Conservation (phyloP, 441 rosid species). For the Eutrema salsugineum region DNA sequence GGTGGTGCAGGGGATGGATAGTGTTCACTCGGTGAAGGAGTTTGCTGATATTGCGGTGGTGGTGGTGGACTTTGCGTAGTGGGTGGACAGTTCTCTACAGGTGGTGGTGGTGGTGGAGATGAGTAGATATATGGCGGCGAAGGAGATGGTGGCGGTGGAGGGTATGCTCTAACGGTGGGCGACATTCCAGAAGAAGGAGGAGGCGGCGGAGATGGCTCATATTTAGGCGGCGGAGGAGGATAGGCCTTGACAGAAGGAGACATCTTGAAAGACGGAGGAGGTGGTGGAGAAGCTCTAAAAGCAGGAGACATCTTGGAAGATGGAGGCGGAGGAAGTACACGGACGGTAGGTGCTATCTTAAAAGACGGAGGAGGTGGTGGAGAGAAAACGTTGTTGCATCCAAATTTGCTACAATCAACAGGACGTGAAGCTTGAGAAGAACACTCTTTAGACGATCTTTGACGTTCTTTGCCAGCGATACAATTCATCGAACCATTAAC, state of each 20-base stretch:
- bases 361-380: slow-evolving; percentile 33
- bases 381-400: slow-evolving; percentile 19
- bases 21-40: slow-evolving; percentile 31
- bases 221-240: slow-evolving; percentile 38
- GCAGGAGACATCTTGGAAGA: slow-evolving; percentile 46
- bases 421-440: slow-evolving; percentile 49
- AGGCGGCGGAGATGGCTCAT: slow-evolving; percentile 30
- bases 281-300: slow-evolving; percentile 49
- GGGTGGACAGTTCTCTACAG: slow-evolving; percentile 10
- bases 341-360: slow-evolving; percentile 30
- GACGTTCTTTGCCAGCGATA: slow-evolving; percentile 43
- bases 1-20: slow-evolving; percentile 35
- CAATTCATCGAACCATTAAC: slow-evolving; percentile 51
- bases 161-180: slow-evolving; percentile 28
- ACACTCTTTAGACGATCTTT: slow-evolving; percentile 49
- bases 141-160: slow-evolving; percentile 40
- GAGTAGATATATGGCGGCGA: slow-evolving; percentile 33
- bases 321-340: slow-evolving; percentile 39
- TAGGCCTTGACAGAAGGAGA: slow-evolving; percentile 45
- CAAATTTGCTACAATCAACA: slow-evolving; percentile 51
- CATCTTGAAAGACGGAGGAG: slow-evolving; percentile 34
- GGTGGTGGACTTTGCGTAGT: slow-evolving; percentile 37
- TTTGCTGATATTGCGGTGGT: slow-evolving; percentile 20
- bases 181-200: slow-evolving; percentile 30
- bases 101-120: slow-evolving; percentile 28